Evolutionary conservation across 2,329 filamentous ascomycete genomes (phyloP).

Genomic region (Pseudonectria foliicola): DNA sequence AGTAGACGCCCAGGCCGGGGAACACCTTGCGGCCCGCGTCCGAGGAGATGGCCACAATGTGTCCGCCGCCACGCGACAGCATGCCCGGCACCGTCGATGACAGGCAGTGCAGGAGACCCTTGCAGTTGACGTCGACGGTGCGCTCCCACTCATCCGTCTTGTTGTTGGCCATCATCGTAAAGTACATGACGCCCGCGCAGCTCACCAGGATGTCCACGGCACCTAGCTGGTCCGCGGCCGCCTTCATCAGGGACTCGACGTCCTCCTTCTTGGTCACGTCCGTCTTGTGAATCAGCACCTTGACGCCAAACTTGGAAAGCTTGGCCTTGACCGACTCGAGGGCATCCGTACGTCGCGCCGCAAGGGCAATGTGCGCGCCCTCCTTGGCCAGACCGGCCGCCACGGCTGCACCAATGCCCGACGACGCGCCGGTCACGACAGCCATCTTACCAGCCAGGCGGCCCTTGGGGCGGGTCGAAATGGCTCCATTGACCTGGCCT

Average conservation of each 20-base stretch:
- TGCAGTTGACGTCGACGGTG: constrained; percentile 82
- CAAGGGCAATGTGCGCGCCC: constrained; percentile 65
- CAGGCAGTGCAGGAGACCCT: constrained; percentile 68
- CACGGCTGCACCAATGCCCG: constrained; percentile 71
- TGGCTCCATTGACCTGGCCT: constrained; percentile 25
- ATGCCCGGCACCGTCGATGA: constrained; percentile 63
- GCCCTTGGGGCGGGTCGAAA: constrained; percentile 33
- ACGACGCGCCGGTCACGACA: constrained; percentile 72
- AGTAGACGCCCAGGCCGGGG: constrained; percentile 75
- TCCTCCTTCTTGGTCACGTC: constrained; percentile 63
- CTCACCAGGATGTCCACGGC: constrained; percentile 72
- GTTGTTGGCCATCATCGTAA: constrained; percentile 75
- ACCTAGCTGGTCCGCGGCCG: constrained; percentile 56
- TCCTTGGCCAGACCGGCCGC: constrained; percentile 61
- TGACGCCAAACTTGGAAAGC: constrained; percentile 49
- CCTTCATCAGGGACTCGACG: constrained; percentile 58
- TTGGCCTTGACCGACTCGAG: constrained; percentile 60
- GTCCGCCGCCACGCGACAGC: constrained; percentile 60
- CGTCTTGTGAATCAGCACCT: constrained; percentile 61
- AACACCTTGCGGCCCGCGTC: constrained; percentile 78
- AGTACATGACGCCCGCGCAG: constrained; percentile 83
- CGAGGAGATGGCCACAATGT: constrained; percentile 75
- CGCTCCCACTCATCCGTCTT: constrained; percentile 71
- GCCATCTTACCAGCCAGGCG: constrained; percentile 63
- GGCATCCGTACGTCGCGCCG: constrained; percentile 61